phyloP scores from a whole-genome alignment of 495 filamentous ascomycete species.

The Aspergillus steynii region DNA sequence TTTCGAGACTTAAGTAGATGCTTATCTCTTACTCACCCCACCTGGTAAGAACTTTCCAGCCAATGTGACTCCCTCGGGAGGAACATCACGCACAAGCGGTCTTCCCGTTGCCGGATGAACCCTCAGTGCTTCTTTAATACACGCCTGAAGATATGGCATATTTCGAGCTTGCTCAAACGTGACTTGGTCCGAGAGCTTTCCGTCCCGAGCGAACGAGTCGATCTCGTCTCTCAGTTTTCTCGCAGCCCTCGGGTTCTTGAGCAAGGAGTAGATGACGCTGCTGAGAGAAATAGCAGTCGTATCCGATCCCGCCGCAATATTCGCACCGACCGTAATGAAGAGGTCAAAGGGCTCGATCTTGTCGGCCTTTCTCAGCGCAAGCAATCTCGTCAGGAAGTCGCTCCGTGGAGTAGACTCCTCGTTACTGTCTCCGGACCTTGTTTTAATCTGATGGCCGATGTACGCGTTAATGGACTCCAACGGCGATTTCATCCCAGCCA shows the following conservation, averaged over 20 bases:
- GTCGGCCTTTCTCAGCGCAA: not conserved
- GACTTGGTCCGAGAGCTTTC: conserved; percentile 17
- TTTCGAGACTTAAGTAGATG: not conserved
- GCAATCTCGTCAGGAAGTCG: conserved; percentile 8
- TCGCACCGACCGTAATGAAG: conserved; percentile 19
- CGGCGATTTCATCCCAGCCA: not conserved
- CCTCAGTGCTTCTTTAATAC: conserved; percentile 50
- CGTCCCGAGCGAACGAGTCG: conserved; percentile 12
- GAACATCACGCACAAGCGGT: conserved; percentile 35
- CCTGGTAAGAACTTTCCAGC: conserved; percentile 23
- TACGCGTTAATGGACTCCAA: not conserved
- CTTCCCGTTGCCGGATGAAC: conserved; percentile 58
- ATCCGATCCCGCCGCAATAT: conserved; percentile 36
- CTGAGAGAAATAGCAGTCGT: conserved; percentile 28
- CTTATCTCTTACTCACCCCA: conserved; percentile 22
- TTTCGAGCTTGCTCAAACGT: conserved; percentile 25
- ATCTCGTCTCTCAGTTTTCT: conserved; percentile 29
- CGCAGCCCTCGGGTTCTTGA: conserved; percentile 20
- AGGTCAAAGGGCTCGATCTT: conserved; percentile 2
- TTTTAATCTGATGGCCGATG: not conserved
- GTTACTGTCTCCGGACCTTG: not conserved
- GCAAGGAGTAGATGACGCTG: conserved; percentile 29
- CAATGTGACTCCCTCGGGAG: conserved; percentile 27
- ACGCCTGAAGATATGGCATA: conserved; percentile 37
- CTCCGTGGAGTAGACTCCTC: not conserved